These are phyloP conservation scores for Salix suchowensis DNA, from an alignment of 345 rosid genomes.

Conservation along the genomic window DNA sequence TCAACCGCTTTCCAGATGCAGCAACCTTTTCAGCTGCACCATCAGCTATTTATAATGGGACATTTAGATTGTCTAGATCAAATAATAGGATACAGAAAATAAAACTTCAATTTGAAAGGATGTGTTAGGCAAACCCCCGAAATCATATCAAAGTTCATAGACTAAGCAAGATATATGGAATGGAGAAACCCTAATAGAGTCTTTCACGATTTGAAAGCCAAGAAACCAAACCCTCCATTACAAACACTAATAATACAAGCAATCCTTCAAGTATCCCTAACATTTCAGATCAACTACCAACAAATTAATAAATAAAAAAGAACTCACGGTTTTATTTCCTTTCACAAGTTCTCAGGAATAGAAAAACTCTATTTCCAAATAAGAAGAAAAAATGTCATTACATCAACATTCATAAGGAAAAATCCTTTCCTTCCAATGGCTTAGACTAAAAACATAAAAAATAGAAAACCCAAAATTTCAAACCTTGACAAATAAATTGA, in stretches of 20 bases:
- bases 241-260: neutral
- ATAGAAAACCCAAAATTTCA: neutral
- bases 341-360: too few species aligned
- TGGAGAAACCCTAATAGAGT: too few species aligned
- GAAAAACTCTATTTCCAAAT: too few species aligned
- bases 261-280: neutral
- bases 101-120: neutral
- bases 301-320: neutral
- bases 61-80: neutral
- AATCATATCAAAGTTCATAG: too few species aligned
- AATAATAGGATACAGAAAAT: neutral
- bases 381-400: too few species aligned
- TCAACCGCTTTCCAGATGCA: slow-evolving; percentile 39
- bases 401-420: too few species aligned
- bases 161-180: too few species aligned
- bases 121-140: too few species aligned
- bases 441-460: neutral
- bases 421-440: too few species aligned
- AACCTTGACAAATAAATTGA: neutral
- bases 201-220: neutral
- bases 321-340: too few species aligned
- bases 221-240: neutral
- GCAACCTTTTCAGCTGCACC: slow-evolving; percentile 28
- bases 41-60: slow-evolving; percentile 19
- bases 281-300: neutral